A percentile compares a stretch with the other conserved stretches of the same genome.
These are phyloP conservation scores for Cercospora janseana DNA, from an alignment of 2,329 filamentous ascomycete species.

Conservation along the genomic window DNA sequence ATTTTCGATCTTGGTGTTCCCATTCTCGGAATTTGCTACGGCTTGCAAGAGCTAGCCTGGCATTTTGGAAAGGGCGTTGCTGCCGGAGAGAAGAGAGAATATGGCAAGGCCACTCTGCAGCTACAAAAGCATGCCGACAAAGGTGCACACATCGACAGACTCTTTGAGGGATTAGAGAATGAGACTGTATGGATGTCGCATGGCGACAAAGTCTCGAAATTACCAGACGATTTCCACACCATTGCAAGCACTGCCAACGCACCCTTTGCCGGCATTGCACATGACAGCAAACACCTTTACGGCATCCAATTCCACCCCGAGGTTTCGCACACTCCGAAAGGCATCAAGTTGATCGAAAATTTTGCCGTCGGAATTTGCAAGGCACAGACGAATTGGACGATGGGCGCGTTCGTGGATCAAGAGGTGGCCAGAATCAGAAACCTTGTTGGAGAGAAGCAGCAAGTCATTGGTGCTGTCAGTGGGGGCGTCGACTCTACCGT, in stretches of 20 bases:
- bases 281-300: conserved; percentile 67
- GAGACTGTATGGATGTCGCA: conserved; percentile 83
- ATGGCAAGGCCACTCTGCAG: conserved; percentile 67
- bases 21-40: conserved; percentile 63
- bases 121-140: conserved; percentile 57
- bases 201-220: conserved; percentile 73
- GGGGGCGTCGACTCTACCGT: conserved; percentile 91
- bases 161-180: conserved; percentile 75
- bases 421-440: conserved; percentile 78
- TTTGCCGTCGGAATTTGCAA: conserved; percentile 81
- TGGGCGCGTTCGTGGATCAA: conserved; percentile 77
- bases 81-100: conserved; percentile 66
- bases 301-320: conserved; percentile 91
- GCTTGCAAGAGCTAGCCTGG: conserved; percentile 72
- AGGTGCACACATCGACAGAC: conserved; percentile 65
- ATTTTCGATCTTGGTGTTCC: conserved; percentile 72
- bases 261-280: conserved; percentile 75
- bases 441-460: conserved; percentile 76
- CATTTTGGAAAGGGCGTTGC: conserved; percentile 65
- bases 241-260: conserved; percentile 76
- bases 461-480: conserved; percentile 76
- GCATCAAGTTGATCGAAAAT: conserved; percentile 71
- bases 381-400: conserved; percentile 75
- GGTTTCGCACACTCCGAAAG: conserved; percentile 69
- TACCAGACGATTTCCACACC: conserved; percentile 70